A percentile compares a stretch with the other conserved stretches of the same genome.
phyloP scores from a whole-genome alignment of 177 flowering plant species.

The Vitis hybrid region DNA sequence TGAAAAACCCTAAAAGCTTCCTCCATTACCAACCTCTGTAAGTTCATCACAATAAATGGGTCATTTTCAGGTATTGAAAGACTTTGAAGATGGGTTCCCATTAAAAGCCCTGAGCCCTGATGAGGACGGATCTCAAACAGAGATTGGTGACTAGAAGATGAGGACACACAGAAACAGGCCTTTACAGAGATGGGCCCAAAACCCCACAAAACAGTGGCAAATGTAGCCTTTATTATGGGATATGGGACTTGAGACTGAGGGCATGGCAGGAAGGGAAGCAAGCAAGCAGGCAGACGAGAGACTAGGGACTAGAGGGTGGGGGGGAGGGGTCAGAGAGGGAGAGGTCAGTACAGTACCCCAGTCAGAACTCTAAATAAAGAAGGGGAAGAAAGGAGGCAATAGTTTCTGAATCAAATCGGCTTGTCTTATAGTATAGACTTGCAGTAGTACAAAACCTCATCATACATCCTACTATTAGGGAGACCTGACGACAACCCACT shows the following conservation, averaged over 20 bases:
- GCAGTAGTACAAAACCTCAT: conserved; percentile 2
- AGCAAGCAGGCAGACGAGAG: not conserved
- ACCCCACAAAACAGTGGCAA: not conserved
- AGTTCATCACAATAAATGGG: no score
- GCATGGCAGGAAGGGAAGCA: not conserved
- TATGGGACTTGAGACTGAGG: conserved; percentile 1
- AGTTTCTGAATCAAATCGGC: not conserved
- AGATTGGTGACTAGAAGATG: no score
- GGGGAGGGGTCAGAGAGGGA: conserved; percentile 2
- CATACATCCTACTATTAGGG: conserved; percentile 15
- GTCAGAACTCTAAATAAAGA: no score
- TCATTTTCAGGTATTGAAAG: no score
- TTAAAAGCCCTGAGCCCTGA: no score
- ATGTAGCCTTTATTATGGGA: not conserved
- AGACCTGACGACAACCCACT: not conserved
- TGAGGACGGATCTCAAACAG: no score
- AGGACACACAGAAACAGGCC: no score
- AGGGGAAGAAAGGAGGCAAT: no score
- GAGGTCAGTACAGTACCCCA: not conserved
- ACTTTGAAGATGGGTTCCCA: no score
- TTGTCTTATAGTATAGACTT: conserved; percentile 4
- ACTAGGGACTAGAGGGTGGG: conserved; percentile 11
- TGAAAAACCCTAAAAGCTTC: no score
- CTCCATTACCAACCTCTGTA: no score
- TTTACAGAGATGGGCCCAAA: not conserved